Evolutionary conservation across 2,329 filamentous ascomycete genomes (phyloP), one percentile per base, ranked within the genome.

Genomic region (Ophiostoma quercus): DNA sequence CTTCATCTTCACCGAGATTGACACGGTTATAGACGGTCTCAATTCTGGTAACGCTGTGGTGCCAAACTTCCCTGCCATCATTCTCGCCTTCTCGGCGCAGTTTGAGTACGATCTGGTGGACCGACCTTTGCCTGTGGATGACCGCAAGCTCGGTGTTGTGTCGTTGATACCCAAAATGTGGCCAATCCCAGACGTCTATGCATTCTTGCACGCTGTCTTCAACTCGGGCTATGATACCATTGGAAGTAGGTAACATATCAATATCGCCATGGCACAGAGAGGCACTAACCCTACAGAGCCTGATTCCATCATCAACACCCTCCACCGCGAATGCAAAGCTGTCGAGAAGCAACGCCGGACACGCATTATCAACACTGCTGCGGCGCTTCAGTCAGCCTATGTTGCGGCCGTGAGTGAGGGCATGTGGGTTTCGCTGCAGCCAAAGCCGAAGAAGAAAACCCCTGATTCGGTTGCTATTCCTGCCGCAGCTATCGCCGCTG

Each of bases 121-220:
- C 22, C 11, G n/a, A 29, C 54, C 16, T 2, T 34, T 14, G 11
- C 11, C 29, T 19, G 22, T 37, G 11, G 37, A 25, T 5, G 65
- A 22, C 25, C 12, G 7, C 25, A 16, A 60, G n/a, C 25, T 22
- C 37, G 62, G 41, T 1, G 12, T 71, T 2, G 9, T 63, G 16
- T 67, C 69, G 22, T 67, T 71, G 25, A 25, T 34, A 1, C 63
- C 63, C 25, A 54, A 62, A 3, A 14, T 70, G 22, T 25, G 29
- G 37, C 57, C 69, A 6, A 71, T 72, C 39, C 70, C 70, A 1
- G 69, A 72, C n/a, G 51, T 72, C 2, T 71, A 71, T n/a, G 68
- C 70, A 1, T 68, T 72, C 14, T 32, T 72, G 47, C 71, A 72
- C 32, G 70, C 67, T 25, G 67, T 69, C 5, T 41, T 71, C 16